phyloP scores from a whole-genome alignment of 2,329 filamentous ascomycete genomes.

The Fusarium sp. region DNA sequence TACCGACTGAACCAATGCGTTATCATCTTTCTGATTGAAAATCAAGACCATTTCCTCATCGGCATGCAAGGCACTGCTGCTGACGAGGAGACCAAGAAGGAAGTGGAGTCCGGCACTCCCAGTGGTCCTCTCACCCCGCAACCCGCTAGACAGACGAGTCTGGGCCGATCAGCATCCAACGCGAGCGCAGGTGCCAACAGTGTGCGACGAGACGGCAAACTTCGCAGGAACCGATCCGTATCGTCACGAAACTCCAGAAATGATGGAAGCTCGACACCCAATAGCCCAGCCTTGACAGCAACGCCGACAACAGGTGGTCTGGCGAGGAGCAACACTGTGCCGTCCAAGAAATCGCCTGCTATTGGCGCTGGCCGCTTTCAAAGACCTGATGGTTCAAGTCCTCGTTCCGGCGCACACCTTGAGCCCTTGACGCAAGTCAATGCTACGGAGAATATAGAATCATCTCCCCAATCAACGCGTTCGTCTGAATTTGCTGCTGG shows the following conservation, averaged over 20 bases:
- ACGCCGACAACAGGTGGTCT: conserved; percentile 68
- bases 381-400: conserved; percentile 49
- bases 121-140: conserved; percentile 58
- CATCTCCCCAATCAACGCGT: conserved; percentile 47
- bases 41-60: conserved; percentile 97
- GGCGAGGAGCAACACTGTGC: conserved; percentile 86
- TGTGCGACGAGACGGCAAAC: conserved; percentile 80
- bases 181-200: conserved; percentile 91
- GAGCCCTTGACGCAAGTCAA: conserved; percentile 54
- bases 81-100: conserved; percentile 79
- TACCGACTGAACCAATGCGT: conserved; percentile 97
- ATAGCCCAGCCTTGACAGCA: conserved; percentile 66
- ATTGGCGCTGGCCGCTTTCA: conserved; percentile 75
- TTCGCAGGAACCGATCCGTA: conserved; percentile 90
- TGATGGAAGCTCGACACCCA: conserved; percentile 78
- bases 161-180: conserved; percentile 78
- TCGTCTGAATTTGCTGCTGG: conserved; percentile 45
- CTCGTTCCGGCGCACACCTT: conserved; percentile 51
- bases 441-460: conserved; percentile 38
- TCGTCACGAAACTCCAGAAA: conserved; percentile 88
- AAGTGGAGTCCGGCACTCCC: conserved; percentile 76
- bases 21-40: conserved; percentile 96
- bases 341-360: conserved; percentile 87
- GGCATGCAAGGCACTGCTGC: conserved; percentile 99
- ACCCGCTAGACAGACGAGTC: conserved; percentile 64